A percentile compares a stretch with the other conserved stretches of the same genome.
phyloP scores from a whole-genome alignment of 1,284 basidiomycete species.

The Ganoderma multipileum region DNA sequence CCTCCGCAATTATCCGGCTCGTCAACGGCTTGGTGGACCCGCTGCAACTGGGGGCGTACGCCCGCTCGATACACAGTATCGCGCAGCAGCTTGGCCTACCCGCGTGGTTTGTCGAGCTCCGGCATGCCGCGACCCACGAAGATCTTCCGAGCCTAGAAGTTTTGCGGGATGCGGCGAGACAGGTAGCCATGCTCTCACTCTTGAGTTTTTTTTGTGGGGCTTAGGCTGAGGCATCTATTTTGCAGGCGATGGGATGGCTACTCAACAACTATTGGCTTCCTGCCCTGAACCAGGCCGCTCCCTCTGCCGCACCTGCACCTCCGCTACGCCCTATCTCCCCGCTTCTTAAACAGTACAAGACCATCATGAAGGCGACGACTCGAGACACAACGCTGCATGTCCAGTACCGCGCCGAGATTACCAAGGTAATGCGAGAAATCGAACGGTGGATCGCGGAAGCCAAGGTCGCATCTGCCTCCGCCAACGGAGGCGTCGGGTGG shows the following conservation, averaged over 20 bases:
- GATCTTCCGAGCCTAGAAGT: conserved; percentile 89
- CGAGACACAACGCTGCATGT: conserved; percentile 67
- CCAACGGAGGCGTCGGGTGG: conserved; percentile 48
- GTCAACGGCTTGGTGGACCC: conserved; percentile 97
- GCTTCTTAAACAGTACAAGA: conserved; percentile 73
- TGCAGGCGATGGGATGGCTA: conserved; percentile 79
- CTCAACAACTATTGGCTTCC: conserved; percentile 83
- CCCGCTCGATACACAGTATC: conserved; percentile 89
- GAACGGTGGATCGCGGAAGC: conserved; percentile 81
- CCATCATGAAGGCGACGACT: conserved; percentile 61
- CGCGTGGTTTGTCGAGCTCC: conserved; percentile 89
- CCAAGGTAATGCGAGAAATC: conserved; percentile 57
- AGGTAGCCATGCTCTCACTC: conserved; percentile 52
- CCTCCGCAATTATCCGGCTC: conserved; percentile 84
- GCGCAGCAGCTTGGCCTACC: conserved; percentile 89
- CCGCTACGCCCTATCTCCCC: conserved; percentile 61
- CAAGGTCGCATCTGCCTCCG: conserved; percentile 60
- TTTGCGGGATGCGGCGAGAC: conserved; percentile 76
- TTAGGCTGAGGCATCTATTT: not conserved
- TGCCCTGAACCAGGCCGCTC: conserved; percentile 64
- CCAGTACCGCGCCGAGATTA: conserved; percentile 57
- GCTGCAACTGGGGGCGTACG: conserved; percentile 86
- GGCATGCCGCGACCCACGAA: conserved; percentile 96
- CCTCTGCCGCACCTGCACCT: conserved; percentile 32
- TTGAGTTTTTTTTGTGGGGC: not conserved